Evolutionary conservation across 495 filamentous ascomycete species (phyloP).

Genomic region (Astrocystis sublimbata): DNA sequence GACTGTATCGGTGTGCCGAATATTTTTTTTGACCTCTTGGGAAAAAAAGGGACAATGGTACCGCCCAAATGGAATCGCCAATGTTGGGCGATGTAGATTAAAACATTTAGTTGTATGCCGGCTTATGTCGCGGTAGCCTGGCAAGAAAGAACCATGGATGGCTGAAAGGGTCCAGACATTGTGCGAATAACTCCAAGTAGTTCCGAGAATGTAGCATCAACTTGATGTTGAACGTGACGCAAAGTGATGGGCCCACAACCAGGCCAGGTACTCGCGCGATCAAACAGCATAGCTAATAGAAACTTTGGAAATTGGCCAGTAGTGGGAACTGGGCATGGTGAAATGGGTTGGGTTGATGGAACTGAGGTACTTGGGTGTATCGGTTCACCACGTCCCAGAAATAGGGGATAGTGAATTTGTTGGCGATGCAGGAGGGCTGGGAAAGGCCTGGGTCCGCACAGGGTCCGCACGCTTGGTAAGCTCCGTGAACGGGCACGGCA

Average conservation of each 20-base stretch:
- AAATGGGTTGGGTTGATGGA: slow-evolving; percentile 47
- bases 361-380: slow-evolving; percentile 39
- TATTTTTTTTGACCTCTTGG: slow-evolving; percentile 13
- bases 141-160: neutral
- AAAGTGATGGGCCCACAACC: slow-evolving; percentile 19
- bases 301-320: slow-evolving; percentile 49
- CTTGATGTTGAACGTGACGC: slow-evolving; percentile 18
- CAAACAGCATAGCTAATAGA: slow-evolving; percentile 42
- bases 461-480: slow-evolving; percentile 29
- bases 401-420: slow-evolving; percentile 46
- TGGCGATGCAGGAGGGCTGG: slow-evolving; percentile 31
- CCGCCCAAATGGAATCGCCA: neutral
- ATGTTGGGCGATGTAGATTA: slow-evolving; percentile 4
- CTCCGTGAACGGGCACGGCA: slow-evolving; percentile 22
- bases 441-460: slow-evolving; percentile 33
- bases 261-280: neutral
- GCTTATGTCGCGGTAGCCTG: slow-evolving; percentile 7
- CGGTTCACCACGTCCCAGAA: slow-evolving; percentile 47
- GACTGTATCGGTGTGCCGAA: slow-evolving; percentile 18
- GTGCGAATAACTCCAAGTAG: neutral
- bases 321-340: slow-evolving; percentile 51
- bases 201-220: slow-evolving; percentile 26
- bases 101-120: slow-evolving; percentile 7
- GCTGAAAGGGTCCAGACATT: slow-evolving; percentile 15
- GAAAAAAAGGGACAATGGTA: neutral